A percentile compares a stretch with the other conserved stretches of the same genome.
phyloP scores from a whole-genome alignment of 1,284 basidiomycete species.

The Golubevia sp. region DNA sequence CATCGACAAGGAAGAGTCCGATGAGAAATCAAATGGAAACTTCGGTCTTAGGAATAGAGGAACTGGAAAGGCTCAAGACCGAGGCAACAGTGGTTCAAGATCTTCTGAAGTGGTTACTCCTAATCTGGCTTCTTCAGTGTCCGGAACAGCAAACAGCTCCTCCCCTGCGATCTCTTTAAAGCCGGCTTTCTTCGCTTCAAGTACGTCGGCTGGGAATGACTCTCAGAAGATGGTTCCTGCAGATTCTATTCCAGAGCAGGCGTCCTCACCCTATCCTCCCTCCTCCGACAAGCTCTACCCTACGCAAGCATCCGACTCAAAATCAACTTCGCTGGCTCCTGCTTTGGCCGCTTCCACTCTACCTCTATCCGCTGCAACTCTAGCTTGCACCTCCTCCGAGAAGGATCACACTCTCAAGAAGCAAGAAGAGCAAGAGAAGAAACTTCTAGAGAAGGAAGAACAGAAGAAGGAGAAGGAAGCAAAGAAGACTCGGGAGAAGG shows the following conservation, averaged over 20 bases:
- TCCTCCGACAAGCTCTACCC: neutral
- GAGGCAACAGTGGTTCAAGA: neutral
- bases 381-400: too few relatives aligned
- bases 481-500: constrained; percentile 2
- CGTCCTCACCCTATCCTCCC: too few relatives aligned
- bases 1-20: neutral
- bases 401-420: constrained; percentile 6
- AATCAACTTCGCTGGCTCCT: neutral
- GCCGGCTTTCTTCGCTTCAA: too few relatives aligned
- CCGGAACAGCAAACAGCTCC: too few relatives aligned
- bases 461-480: constrained; percentile 6
- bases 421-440: constrained; percentile 6
- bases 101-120: neutral
- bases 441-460: constrained; percentile 7
- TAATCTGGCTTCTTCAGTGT: neutral
- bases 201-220: too few relatives aligned
- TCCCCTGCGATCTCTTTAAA: too few relatives aligned
- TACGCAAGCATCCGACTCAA: neutral
- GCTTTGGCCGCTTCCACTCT: neutral
- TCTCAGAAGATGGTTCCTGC: too few relatives aligned
- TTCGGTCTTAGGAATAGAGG: neutral
- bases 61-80: neutral
- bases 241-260: too few relatives aligned
- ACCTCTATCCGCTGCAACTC: too few relatives aligned
- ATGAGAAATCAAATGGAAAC: neutral